phyloP scores from a whole-genome alignment of 1,284 basidiomycete genomes.

The Malassezia psittaci region DNA sequence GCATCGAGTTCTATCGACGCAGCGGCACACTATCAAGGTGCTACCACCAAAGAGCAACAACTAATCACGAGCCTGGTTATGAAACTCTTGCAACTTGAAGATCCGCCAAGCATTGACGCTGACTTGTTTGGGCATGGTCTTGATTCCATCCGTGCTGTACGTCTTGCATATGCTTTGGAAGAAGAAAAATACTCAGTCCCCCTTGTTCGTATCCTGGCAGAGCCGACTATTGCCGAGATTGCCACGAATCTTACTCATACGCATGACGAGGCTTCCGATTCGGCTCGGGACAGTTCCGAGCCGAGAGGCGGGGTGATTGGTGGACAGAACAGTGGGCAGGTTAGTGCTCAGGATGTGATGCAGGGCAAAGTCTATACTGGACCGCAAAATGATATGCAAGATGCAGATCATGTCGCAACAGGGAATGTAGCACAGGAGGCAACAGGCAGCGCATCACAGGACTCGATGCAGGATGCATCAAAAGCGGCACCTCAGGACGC shows the following conservation, averaged over 20 bases:
- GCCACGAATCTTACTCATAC: constrained; percentile 7
- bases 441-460: too few species aligned
- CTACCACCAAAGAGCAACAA: constrained; percentile 14
- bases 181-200: constrained; percentile 18
- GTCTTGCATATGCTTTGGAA: constrained; percentile 25
- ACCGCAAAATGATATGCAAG: too few species aligned
- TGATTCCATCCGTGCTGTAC: constrained; percentile 37
- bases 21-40: background rate
- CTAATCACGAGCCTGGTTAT: constrained; percentile 17
- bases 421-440: too few species aligned
- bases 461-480: too few species aligned
- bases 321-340: too few species aligned
- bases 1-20: background rate
- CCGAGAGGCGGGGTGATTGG: too few species aligned
- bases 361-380: too few species aligned
- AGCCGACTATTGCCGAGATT: constrained; percentile 27
- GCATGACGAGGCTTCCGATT: background rate
- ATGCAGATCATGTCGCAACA: too few species aligned
- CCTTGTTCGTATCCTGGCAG: constrained; percentile 23
- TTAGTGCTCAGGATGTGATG: too few species aligned
- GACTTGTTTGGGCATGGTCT: constrained; percentile 35
- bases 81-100: background rate
- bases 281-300: too few species aligned
- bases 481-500: too few species aligned
- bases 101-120: constrained; percentile 2